Percentiles rank a stretch among this genome's conserved stretches.
phyloP scores from a whole-genome alignment of 768 basidiomycete genomes.

The Tulasnella sp. region DNA sequence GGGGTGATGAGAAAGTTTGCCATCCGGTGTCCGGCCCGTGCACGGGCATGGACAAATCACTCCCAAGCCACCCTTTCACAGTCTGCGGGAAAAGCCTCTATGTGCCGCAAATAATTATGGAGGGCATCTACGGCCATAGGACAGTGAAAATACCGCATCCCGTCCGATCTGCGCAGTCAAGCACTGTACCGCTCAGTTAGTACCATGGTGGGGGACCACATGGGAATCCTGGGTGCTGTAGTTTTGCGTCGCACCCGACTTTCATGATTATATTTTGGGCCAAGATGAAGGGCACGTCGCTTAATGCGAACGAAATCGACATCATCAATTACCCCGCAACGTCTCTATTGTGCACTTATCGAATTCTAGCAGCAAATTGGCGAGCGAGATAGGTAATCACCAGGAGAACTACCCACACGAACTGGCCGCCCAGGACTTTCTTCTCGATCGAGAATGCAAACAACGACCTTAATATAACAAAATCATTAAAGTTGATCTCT shows the following conservation, averaged over 20 bases:
- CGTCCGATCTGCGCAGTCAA: conserved; percentile 13
- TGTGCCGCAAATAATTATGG: not conserved
- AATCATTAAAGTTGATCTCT: not conserved
- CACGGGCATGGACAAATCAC: not conserved
- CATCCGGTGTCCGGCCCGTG: not conserved
- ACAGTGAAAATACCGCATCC: conserved; percentile 14
- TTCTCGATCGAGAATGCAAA: conserved; percentile 32
- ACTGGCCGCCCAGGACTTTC: conserved; percentile 26
- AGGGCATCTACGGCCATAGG: conserved; percentile 5
- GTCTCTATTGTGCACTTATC: not conserved
- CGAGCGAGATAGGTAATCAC: not conserved
- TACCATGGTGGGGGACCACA: conserved; percentile 13
- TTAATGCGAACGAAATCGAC: not conserved
- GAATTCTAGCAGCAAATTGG: not conserved
- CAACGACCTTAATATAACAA: conserved; percentile 5
- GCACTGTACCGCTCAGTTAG: conserved; percentile 13
- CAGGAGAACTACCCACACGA: conserved; percentile 31
- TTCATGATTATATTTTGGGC: conserved; percentile 49
- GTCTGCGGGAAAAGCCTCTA: not conserved
- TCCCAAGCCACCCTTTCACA: not conserved
- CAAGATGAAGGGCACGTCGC: conserved; percentile 46
- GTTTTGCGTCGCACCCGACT: not conserved
- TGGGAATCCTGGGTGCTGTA: conserved; percentile 13
- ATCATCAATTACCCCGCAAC: not conserved
- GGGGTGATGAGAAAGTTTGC: not conserved